Percentiles rank a stretch among this genome's conserved stretches.
Evolutionary conservation across 2,329 filamentous ascomycete genomes (phyloP).

Genomic region (Fusarium pseudonygamai): DNA sequence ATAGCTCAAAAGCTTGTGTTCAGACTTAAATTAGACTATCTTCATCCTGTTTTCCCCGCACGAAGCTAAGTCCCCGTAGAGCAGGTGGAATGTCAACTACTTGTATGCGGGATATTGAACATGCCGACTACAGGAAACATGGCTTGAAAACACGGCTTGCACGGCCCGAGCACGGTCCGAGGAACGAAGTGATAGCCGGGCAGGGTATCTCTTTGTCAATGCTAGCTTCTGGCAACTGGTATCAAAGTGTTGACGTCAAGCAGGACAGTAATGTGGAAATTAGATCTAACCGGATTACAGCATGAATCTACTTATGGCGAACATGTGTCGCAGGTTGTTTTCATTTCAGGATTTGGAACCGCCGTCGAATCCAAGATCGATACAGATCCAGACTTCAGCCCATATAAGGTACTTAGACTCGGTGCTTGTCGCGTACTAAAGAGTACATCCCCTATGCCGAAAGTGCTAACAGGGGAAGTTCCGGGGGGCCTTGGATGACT

Average conservation of each 20-base stretch:
- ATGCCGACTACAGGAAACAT: too few relatives aligned
- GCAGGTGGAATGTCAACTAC: background rate
- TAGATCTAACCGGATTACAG: fast-evolving
- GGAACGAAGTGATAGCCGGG: background rate
- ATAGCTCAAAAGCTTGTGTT: background rate
- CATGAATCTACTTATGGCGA: background rate
- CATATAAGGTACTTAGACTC: too few relatives aligned
- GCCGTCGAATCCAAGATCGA: too few relatives aligned
- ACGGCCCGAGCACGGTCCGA: background rate
- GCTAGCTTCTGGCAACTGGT: background rate
- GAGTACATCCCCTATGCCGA: too few relatives aligned
- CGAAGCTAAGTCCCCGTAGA: background rate
- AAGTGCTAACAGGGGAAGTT: too few relatives aligned
- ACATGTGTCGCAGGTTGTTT: background rate
- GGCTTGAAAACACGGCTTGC: background rate
- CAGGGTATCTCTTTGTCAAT: fast-evolving
- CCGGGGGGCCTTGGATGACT: too few relatives aligned
- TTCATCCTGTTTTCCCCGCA: background rate
- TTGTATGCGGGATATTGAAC: too few relatives aligned
- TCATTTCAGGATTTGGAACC: background rate
- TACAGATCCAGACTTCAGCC: too few relatives aligned
- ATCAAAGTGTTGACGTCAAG: background rate
- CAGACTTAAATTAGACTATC: background rate
- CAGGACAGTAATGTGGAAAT: background rate
- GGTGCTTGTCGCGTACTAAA: too few relatives aligned